These are phyloP conservation scores for Claviceps cyperi DNA, from an alignment of 2,329 filamentous ascomycete species.

Conservation along the genomic window DNA sequence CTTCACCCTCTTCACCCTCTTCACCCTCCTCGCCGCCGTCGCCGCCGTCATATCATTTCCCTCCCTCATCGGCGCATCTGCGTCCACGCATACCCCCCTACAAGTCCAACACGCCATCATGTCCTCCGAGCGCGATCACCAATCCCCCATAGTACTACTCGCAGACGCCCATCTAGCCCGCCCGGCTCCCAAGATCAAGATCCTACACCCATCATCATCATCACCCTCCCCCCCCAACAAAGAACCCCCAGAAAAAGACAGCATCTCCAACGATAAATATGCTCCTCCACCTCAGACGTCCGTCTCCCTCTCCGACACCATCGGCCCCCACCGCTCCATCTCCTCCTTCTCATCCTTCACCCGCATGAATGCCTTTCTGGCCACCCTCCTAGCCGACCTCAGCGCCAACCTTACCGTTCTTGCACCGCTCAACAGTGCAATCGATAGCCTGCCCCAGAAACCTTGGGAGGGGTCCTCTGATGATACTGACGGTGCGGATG, in stretches of 20 bases:
- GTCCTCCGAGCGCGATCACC: neutral
- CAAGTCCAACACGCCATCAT: neutral
- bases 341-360: conserved; percentile 75
- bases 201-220: neutral
- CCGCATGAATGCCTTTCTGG: conserved; percentile 57
- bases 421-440: conserved; percentile 70
- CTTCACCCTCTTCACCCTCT: too few relatives aligned
- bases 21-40: neutral
- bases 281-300: conserved; percentile 17
- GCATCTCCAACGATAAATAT: conserved; percentile 10
- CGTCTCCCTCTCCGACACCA: conserved; percentile 70
- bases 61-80: neutral
- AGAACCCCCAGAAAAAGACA: conserved; percentile 5
- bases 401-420: conserved; percentile 66
- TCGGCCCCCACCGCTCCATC: conserved; percentile 63
- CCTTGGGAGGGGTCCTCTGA: conserved; percentile 72
- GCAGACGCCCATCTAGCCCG: neutral
- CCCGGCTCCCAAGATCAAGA: conserved; percentile 4
- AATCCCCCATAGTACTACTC: neutral
- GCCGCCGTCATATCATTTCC: neutral
- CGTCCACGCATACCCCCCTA: neutral
- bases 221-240: neutral
- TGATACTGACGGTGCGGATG: conserved; percentile 47
- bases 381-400: conserved; percentile 52
- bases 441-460: conserved; percentile 66